phyloP scores from a whole-genome alignment of 2,329 filamentous ascomycete genomes.

The Paraphoma sp. region DNA sequence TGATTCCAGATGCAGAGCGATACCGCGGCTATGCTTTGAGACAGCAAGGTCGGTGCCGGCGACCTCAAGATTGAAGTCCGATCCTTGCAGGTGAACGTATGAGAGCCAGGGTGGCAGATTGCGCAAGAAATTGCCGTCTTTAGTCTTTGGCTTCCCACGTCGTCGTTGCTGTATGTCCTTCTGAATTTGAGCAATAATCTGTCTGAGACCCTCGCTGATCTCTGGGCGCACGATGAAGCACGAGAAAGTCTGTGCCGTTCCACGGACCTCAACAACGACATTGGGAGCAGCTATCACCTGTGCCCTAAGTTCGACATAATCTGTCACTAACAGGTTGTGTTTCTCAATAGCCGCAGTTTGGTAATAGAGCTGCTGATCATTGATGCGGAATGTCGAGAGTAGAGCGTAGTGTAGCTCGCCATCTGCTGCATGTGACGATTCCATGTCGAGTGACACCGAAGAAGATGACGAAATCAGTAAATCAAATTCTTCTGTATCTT shows the following conservation, averaged over 20 bases:
- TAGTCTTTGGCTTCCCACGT: slow-evolving; percentile 49
- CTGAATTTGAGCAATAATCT: slow-evolving; percentile 86
- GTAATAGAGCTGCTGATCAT: slow-evolving; percentile 91
- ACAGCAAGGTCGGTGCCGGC: slow-evolving; percentile 87
- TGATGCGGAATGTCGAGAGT: slow-evolving; percentile 79
- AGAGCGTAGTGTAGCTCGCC: slow-evolving; percentile 88
- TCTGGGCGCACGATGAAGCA: slow-evolving; percentile 90
- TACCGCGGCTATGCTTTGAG: slow-evolving; percentile 79
- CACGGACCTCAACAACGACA: slow-evolving; percentile 79
- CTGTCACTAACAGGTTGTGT: slow-evolving; percentile 86
- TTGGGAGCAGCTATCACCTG: slow-evolving; percentile 86
- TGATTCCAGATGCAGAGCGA: slow-evolving; percentile 84
- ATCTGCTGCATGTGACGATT: slow-evolving; percentile 90
- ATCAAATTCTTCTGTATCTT: slow-evolving; percentile 82
- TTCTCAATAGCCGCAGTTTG: slow-evolving; percentile 83
- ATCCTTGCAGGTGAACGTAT: slow-evolving; percentile 82
- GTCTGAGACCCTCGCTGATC: slow-evolving; percentile 88
- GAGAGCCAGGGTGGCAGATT: slow-evolving; percentile 83
- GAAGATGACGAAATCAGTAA: slow-evolving; percentile 95
- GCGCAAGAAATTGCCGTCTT: slow-evolving; percentile 69
- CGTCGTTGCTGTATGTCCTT: slow-evolving; percentile 47
- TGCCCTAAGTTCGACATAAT: slow-evolving; percentile 85
- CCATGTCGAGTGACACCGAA: slow-evolving; percentile 88
- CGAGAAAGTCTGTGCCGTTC: slow-evolving; percentile 83
- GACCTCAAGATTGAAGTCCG: slow-evolving; percentile 88